These are phyloP conservation scores for Aspergillus ochraceus DNA, from an alignment of 2,329 filamentous ascomycete species.

Conservation along the genomic window DNA sequence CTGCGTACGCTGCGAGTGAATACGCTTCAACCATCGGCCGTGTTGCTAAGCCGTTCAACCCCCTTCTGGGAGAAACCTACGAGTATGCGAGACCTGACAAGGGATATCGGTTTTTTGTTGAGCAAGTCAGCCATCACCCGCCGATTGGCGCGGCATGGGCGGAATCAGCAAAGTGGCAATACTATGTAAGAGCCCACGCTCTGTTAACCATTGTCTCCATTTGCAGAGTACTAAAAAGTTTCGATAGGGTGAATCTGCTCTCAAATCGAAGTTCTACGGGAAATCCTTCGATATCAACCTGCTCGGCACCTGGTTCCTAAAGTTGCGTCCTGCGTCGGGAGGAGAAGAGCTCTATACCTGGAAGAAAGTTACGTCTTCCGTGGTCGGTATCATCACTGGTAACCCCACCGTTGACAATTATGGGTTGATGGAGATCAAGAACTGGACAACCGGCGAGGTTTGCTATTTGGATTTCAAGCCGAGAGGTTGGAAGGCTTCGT, in stretches of 20 bases:
- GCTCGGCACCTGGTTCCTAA: conserved; percentile 94
- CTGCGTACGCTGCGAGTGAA: conserved; percentile 92
- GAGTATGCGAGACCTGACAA: conserved; percentile 96
- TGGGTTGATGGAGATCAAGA: conserved; percentile 94
- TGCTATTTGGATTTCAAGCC: conserved; percentile 90
- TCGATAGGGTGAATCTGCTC: conserved; percentile 79
- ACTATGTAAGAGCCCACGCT: conserved; percentile 58
- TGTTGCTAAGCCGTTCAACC: conserved; percentile 98
- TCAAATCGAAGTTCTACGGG: conserved; percentile 96
- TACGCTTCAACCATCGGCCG: conserved; percentile 96
- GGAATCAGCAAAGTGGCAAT: conserved; percentile 91
- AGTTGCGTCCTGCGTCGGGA: conserved; percentile 71
- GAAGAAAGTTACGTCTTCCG: conserved; percentile 97
- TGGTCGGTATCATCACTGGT: conserved; percentile 97
- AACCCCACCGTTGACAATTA: conserved; percentile 98
- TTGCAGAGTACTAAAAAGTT: conserved; percentile 1
- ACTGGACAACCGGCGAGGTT: conserved; percentile 93
- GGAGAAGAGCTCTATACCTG: conserved; percentile 91
- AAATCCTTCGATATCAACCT: conserved; percentile 97
- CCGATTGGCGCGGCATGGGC: conserved; percentile 91
- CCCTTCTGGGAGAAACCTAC: conserved; percentile 91
- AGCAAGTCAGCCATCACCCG: conserved; percentile 97
- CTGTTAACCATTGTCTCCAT: not conserved
- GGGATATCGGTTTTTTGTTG: conserved; percentile 96
- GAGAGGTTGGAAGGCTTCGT: conserved; percentile 91